A percentile compares a stretch with the other conserved stretches of the same genome.
These are phyloP conservation scores for Sporothrix phasma DNA, from an alignment of 2,329 filamentous ascomycete genomes.

Conservation along the genomic window DNA sequence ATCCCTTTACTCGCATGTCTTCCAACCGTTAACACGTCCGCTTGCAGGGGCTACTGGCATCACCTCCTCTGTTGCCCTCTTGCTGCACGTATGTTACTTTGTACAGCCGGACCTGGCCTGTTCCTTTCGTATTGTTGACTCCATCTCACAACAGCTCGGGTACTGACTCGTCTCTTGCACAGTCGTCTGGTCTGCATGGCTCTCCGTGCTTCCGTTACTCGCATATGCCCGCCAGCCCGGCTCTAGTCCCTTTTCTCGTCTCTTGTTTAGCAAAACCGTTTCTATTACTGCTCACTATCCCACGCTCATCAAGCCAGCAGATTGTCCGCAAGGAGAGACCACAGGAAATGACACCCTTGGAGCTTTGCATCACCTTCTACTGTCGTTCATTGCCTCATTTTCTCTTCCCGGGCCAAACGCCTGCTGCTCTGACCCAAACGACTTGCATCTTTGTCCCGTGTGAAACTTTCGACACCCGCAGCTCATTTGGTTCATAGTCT, in stretches of 20 bases:
- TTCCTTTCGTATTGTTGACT: not conserved
- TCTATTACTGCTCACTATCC: not conserved
- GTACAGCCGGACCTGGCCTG: not conserved
- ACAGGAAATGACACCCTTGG: not conserved
- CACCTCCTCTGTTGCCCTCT: not conserved
- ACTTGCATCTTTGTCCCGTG: constrained; percentile 10
- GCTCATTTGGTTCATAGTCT: constrained; percentile 1
- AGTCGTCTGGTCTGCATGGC: not conserved
- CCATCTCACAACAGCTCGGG: not conserved
- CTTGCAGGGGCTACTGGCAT: not conserved
- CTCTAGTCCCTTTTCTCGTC: not conserved
- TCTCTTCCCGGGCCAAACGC: constrained; percentile 7
- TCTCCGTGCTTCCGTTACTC: too few species aligned
- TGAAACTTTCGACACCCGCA: not conserved
- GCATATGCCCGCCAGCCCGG: not conserved
- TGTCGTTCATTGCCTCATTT: not conserved
- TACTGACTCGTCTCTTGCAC: not conserved
- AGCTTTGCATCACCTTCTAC: too few species aligned
- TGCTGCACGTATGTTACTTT: not conserved
- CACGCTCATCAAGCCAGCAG: not conserved
- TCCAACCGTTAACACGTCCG: not conserved
- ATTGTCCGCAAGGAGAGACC: not conserved
- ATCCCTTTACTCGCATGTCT: not conserved
- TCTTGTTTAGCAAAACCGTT: too few species aligned
- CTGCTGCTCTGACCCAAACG: constrained; percentile 11